Percentiles rank a stretch among this genome's conserved stretches.
These are phyloP conservation scores for Saxophila tyrrhenica DNA, from an alignment of 495 filamentous ascomycete species.

Conservation along the genomic window DNA sequence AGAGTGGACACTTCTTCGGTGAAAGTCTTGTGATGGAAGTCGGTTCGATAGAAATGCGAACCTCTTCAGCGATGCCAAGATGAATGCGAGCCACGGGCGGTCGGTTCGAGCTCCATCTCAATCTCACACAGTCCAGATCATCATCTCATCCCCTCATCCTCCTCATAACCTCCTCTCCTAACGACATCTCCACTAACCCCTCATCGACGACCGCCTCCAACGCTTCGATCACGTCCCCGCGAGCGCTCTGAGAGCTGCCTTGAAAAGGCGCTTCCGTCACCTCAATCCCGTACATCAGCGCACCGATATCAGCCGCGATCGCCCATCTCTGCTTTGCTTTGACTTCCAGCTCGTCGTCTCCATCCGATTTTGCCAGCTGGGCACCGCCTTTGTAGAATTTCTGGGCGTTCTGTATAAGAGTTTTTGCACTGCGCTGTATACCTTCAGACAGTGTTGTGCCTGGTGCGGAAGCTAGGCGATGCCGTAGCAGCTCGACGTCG, in stretches of 20 bases:
- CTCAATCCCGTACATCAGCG: constrained; percentile 6
- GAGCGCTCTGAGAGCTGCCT: neutral
- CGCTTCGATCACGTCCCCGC: neutral
- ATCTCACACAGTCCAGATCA: constrained; percentile 77
- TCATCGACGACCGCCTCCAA: constrained; percentile 3
- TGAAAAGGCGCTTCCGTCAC: neutral
- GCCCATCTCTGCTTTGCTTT: constrained; percentile 7
- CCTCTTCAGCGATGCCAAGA: no score
- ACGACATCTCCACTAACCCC: neutral
- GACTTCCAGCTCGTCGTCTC: constrained; percentile 5
- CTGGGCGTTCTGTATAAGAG: constrained; percentile 16
- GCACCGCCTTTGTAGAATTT: constrained; percentile 19
- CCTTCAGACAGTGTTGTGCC: neutral
- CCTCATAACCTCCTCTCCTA: neutral
- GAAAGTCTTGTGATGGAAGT: no score
- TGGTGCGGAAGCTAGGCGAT: constrained; percentile 4
- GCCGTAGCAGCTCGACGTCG: constrained; percentile 17
- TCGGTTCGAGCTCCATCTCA: no score
- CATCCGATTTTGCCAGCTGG: constrained; percentile 4
- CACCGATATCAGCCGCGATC: neutral
- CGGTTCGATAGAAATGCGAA: no score
- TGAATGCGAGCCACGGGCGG: no score
- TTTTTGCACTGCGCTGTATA: constrained; percentile 8
- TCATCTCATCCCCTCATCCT: constrained; percentile 4
- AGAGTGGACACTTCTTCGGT: no score